These are phyloP conservation scores for Trichophyton rubrum DNA, from an alignment of 2,329 filamentous ascomycete species.

Conservation along the genomic window DNA sequence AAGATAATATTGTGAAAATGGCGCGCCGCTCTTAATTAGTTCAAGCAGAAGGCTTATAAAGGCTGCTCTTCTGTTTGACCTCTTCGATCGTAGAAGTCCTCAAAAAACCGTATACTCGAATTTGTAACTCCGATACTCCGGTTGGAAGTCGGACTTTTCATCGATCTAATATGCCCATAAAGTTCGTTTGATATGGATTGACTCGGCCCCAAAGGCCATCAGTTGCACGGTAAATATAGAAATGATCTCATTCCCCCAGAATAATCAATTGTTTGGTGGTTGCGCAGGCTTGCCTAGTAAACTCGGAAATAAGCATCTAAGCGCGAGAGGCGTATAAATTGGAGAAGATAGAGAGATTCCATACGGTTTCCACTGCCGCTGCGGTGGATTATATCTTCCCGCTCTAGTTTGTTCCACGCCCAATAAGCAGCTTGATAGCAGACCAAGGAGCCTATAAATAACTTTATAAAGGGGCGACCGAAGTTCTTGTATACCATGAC, in stretches of 20 bases:
- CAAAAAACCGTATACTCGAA: background rate
- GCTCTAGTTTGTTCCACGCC: constrained; percentile 6
- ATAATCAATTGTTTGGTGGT: background rate
- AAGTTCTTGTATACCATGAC: constrained; percentile 12
- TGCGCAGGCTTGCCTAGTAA: background rate
- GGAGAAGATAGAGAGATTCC: background rate
- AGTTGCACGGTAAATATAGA: background rate
- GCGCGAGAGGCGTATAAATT: background rate
- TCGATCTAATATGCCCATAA: background rate
- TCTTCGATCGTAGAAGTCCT: background rate
- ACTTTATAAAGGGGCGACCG: constrained; percentile 3
- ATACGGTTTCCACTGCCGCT: background rate
- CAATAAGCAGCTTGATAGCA: constrained; percentile 5
- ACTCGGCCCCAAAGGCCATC: background rate
- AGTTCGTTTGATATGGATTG: background rate
- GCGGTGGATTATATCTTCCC: constrained; percentile 2
- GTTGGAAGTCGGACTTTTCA: too few species aligned
- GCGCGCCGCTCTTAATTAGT: background rate
- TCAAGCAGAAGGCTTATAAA: background rate
- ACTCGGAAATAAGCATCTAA: background rate
- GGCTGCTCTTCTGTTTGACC: background rate
- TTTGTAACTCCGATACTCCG: too few species aligned
- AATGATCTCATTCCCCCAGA: background rate
- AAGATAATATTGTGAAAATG: background rate
- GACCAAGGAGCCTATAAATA: background rate